Conservation (phyloP, 306 rosid genomes). For the Begonia peltatifolia region DNA sequence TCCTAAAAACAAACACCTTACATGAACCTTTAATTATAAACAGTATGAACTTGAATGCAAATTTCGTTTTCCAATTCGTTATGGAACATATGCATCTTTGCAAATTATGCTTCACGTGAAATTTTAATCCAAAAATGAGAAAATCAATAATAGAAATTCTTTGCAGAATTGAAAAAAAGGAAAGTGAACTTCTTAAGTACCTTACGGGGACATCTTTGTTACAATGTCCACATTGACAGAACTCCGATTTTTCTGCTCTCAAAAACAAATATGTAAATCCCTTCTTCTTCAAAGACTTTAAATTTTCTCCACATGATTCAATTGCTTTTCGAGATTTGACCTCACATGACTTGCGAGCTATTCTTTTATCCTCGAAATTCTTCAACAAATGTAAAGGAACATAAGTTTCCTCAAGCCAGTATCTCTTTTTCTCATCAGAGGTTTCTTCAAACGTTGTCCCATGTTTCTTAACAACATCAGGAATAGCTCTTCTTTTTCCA, state of each 20-base stretch:
- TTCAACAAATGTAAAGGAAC: conserved; percentile 84
- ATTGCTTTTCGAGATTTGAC: conserved; percentile 32
- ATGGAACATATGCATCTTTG: too few species aligned
- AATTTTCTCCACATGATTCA: conserved; percentile 20
- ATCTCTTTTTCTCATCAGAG: conserved; percentile 67
- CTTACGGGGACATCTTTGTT: conserved; percentile 66
- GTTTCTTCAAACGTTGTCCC: conserved; percentile 58
- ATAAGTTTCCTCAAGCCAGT: conserved; percentile 73
- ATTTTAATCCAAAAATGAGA: too few species aligned
- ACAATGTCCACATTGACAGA: conserved; percentile 72
- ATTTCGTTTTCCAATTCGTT: too few species aligned
- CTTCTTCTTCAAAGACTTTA: conserved; percentile 18
- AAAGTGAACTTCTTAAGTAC: conserved; percentile 20
- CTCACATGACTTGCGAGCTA: conserved; percentile 49
- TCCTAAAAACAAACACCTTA: too few species aligned
- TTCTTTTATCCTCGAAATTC: conserved; percentile 85
- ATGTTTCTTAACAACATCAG: conserved; percentile 45
- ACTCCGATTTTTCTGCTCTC: conserved; percentile 60
- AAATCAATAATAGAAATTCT: too few species aligned
- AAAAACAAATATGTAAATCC: conserved; percentile 75
- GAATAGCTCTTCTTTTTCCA: conserved; percentile 89
- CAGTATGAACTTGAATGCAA: too few species aligned
- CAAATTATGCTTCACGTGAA: too few species aligned
- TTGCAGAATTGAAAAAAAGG: not conserved
- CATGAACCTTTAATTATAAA: too few species aligned